Conservation (phyloP, 495 filamentous ascomycete species). For the Xylaria cubensis region DNA sequence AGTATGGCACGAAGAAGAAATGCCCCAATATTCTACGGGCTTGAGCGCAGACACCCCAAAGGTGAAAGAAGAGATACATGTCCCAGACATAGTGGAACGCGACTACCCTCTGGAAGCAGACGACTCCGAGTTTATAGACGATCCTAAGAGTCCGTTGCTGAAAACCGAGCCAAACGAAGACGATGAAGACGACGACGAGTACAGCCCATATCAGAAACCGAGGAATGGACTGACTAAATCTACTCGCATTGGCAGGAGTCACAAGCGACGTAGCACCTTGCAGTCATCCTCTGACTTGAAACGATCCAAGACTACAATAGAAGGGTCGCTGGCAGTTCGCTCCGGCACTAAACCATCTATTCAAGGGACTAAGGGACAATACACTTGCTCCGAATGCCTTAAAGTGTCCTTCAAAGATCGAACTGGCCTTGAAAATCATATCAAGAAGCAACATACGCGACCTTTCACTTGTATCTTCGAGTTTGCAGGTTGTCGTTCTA, state of each 20-base stretch:
- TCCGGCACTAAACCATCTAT: conserved; percentile 26
- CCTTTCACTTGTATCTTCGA: conserved; percentile 82
- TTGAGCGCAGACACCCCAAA: conserved; percentile 35
- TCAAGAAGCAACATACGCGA: conserved; percentile 61
- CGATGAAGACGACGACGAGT: conserved; percentile 35
- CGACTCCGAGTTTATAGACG: conserved; percentile 26
- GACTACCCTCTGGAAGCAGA: conserved; percentile 30
- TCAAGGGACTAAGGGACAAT: conserved; percentile 37
- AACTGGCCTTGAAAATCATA: conserved; percentile 52
- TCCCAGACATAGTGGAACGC: conserved; percentile 27
- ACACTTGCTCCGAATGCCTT: conserved; percentile 35
- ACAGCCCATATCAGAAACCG: conserved; percentile 31
- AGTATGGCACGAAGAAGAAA: conserved; percentile 27
- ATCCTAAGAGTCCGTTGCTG: conserved; percentile 22
- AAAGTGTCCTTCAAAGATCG: conserved; percentile 48
- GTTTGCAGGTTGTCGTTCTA: conserved; percentile 75
- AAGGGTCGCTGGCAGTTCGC: conserved; percentile 23
- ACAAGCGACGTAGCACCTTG: conserved; percentile 33
- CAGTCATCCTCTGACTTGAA: conserved; percentile 32
- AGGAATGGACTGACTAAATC: conserved; percentile 27
- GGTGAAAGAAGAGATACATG: conserved; percentile 44
- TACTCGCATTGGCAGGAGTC: conserved; percentile 28
- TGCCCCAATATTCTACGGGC: conserved; percentile 11
- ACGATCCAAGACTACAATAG: conserved; percentile 32
- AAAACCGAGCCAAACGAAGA: conserved; percentile 25